Conservation (phyloP, 345 rosid species). For the Ceriops zippeliana region DNA sequence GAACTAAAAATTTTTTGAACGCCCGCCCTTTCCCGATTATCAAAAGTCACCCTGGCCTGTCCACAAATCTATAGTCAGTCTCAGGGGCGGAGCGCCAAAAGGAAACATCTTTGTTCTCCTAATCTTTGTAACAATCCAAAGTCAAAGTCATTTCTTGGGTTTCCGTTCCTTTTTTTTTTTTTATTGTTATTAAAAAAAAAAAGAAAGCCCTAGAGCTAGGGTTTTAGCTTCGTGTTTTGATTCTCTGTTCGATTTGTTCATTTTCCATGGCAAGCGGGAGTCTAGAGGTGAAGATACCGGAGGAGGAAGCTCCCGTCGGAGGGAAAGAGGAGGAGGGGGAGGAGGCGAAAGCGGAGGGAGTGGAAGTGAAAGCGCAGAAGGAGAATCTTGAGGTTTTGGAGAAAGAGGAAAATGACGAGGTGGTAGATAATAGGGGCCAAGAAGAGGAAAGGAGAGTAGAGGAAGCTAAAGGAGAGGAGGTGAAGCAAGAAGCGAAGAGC, state of each 20-base stretch:
- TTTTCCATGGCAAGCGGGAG: constrained; percentile 55
- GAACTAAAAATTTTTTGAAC: neutral
- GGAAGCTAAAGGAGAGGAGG: constrained; percentile 5
- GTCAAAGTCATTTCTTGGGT: too few relatives aligned
- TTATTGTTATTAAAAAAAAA: too few relatives aligned
- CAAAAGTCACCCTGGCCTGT: neutral
- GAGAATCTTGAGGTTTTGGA: constrained; percentile 8
- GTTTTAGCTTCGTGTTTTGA: constrained; percentile 12
- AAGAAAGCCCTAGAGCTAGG: constrained; percentile 10
- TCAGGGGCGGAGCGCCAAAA: too few relatives aligned
- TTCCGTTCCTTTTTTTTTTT: too few relatives aligned
- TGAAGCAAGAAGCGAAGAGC: constrained; percentile 11
- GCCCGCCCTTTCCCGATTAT: neutral
- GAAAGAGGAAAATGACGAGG: constrained; percentile 4
- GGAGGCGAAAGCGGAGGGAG: neutral
- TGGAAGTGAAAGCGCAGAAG: constrained; percentile 13
- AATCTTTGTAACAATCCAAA: too few relatives aligned
- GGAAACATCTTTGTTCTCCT: too few relatives aligned
- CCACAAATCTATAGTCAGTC: neutral
- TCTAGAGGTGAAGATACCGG: constrained; percentile 56
- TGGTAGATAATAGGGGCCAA: neutral
- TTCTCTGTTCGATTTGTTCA: constrained; percentile 5
- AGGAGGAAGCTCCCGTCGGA: constrained; percentile 35
- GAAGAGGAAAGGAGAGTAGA: constrained; percentile 3
- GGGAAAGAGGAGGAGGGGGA: constrained; percentile 7